Conservation (phyloP, 2,329 filamentous ascomycete species). For the Penicillium fuscoglaucum region DNA sequence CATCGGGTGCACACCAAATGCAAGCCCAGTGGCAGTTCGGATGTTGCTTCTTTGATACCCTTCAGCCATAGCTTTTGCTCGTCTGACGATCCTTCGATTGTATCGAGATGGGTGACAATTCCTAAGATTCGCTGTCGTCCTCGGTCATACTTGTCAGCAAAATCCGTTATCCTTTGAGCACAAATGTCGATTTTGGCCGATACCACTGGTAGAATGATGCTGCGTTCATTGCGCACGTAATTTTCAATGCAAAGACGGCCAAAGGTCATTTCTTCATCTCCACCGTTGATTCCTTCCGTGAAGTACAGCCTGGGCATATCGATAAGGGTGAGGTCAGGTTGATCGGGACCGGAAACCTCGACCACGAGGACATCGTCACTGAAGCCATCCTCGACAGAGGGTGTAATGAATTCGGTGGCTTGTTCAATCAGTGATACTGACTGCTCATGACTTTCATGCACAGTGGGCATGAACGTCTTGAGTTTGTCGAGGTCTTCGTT, state of each 20-base stretch:
- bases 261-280: constrained; percentile 55
- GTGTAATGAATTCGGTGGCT: constrained; percentile 55
- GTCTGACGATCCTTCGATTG: constrained; percentile 37
- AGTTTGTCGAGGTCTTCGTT: constrained; percentile 3
- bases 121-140: constrained; percentile 41
- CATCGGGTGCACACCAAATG: constrained; percentile 18
- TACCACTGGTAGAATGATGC: constrained; percentile 60
- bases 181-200: constrained; percentile 54
- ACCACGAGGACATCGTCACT: constrained; percentile 57
- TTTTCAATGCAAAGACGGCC: constrained; percentile 51
- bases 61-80: constrained; percentile 38
- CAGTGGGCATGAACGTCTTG: constrained; percentile 1
- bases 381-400: constrained; percentile 30
- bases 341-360: constrained; percentile 60
- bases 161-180: constrained; percentile 59
- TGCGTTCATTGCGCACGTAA: constrained; percentile 61
- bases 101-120: constrained; percentile 52
- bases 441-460: constrained; percentile 16
- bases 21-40: constrained; percentile 50
- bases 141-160: constrained; percentile 40
- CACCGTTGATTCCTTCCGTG: constrained; percentile 48
- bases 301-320: constrained; percentile 62
- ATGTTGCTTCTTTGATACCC: constrained; percentile 45
- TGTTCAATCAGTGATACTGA: constrained; percentile 53
- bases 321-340: constrained; percentile 62